Percentiles rank a stretch among this genome's conserved stretches.
Conservation (phyloP, 2,329 filamentous ascomycete species). For the Aspergillus ibericus region DNA sequence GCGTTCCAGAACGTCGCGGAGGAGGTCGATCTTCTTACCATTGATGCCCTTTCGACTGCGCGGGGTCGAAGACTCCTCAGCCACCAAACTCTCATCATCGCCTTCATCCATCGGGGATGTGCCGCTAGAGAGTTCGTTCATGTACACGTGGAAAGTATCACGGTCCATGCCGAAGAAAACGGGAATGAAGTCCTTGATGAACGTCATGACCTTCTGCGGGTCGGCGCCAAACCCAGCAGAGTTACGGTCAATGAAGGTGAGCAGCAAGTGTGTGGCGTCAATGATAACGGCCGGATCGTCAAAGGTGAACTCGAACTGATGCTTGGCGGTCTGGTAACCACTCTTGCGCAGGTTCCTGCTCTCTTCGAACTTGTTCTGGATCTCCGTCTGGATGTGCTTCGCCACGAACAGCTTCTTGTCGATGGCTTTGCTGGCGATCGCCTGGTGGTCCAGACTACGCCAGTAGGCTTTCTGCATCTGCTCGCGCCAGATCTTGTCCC, state of each 20-base stretch:
- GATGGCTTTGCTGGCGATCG: conserved; percentile 79
- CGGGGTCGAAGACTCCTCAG: conserved; percentile 68
- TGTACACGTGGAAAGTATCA: conserved; percentile 65
- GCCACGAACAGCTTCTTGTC: conserved; percentile 91
- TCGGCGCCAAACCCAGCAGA: conserved; percentile 58
- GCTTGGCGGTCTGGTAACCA: conserved; percentile 59
- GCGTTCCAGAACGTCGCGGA: conserved; percentile 83
- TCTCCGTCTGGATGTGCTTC: conserved; percentile 85
- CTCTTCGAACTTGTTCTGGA: conserved; percentile 91
- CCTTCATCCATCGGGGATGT: conserved; percentile 74
- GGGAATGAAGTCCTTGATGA: conserved; percentile 74
- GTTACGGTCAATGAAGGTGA: conserved; percentile 49
- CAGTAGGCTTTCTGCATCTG: conserved; percentile 95
- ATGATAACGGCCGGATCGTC: conserved; percentile 66
- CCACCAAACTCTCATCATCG: conserved; percentile 68
- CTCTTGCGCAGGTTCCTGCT: conserved; percentile 71
- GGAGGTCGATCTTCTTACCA: conserved; percentile 72
- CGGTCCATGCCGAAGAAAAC: conserved; percentile 74
- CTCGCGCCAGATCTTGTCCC: conserved; percentile 98
- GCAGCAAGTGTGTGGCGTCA: conserved; percentile 50
- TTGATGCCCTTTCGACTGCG: conserved; percentile 63
- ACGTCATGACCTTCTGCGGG: conserved; percentile 71
- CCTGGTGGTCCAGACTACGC: conserved; percentile 95
- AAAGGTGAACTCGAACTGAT: conserved; percentile 77
- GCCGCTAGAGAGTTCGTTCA: conserved; percentile 68